Evolutionary conservation across 2,329 filamentous ascomycete genomes (phyloP).

Genomic region (Pseudophaeomoniella oleicola): DNA sequence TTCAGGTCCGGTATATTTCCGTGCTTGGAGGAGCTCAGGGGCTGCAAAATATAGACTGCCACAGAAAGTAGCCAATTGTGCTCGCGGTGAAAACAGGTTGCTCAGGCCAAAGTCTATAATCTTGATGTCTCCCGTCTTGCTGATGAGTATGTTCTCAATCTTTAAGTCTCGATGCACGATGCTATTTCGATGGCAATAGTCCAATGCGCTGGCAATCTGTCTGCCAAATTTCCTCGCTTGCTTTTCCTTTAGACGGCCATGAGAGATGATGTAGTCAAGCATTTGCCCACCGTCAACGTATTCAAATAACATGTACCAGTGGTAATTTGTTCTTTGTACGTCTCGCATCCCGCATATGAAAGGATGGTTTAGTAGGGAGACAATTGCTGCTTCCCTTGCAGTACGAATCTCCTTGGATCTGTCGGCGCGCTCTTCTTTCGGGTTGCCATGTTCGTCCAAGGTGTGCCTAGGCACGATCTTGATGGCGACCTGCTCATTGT

Average conservation of each 20-base stretch:
- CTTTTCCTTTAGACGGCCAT: conserved; percentile 94
- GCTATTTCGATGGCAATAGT: conserved; percentile 96
- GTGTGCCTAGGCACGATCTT: conserved; percentile 92
- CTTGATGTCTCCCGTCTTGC: conserved; percentile 97
- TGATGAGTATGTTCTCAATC: conserved; percentile 98
- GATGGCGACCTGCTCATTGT: conserved; percentile 59
- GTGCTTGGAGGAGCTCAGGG: conserved; percentile 82
- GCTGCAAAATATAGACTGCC: conserved; percentile 96
- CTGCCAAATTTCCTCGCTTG: conserved; percentile 94
- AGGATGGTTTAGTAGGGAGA: conserved; percentile 83
- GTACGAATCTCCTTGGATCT: conserved; percentile 94
- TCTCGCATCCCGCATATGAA: conserved; percentile 94
- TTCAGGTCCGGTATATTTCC: conserved; percentile 88
- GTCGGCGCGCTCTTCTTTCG: conserved; percentile 73
- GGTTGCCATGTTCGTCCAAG: conserved; percentile 63
- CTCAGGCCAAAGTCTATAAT: conserved; percentile 98
- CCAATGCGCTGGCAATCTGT: conserved; percentile 89
- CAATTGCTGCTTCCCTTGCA: conserved; percentile 88
- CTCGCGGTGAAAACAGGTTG: conserved; percentile 79
- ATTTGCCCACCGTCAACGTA: conserved; percentile 98
- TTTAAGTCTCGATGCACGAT: conserved; percentile 96
- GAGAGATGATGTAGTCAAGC: conserved; percentile 98
- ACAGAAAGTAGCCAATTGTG: conserved; percentile 88
- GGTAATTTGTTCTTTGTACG: conserved; percentile 87
- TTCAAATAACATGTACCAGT: conserved; percentile 99